These are phyloP conservation scores for Fusarium compactum DNA, from an alignment of 2,329 filamentous ascomycete species.

Conservation along the genomic window DNA sequence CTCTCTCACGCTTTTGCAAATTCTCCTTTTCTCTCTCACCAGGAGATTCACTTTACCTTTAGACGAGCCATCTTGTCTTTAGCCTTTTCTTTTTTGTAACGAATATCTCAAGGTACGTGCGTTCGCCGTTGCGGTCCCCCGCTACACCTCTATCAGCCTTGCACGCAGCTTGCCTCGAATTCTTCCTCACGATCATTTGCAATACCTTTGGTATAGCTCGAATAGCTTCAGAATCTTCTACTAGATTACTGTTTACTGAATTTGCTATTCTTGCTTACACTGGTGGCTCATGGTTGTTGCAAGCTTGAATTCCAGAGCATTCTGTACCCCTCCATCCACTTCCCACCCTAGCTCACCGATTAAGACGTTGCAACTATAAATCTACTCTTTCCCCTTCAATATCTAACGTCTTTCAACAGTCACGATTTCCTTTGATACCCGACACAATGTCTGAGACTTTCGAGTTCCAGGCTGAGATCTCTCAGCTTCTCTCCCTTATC, in stretches of 20 bases:
- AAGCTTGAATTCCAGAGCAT: slow-evolving; percentile 29
- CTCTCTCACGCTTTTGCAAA: slow-evolving; percentile 33
- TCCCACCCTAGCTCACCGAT: slow-evolving; percentile 20
- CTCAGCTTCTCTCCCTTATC: slow-evolving; percentile 99
- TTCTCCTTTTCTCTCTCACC: slow-evolving; percentile 35
- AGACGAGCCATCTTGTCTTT: slow-evolving; percentile 44
- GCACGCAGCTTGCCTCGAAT: slow-evolving; percentile 3
- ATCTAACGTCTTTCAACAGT: slow-evolving; percentile 42
- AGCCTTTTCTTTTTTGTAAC: slow-evolving; percentile 44
- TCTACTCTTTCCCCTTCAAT: neutral
- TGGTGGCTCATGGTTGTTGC: neutral
- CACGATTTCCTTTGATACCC: slow-evolving; percentile 56
- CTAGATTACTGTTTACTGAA: neutral
- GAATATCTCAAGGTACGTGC: slow-evolving; percentile 46
- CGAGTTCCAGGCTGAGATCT: slow-evolving; percentile 99
- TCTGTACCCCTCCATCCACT: slow-evolving; percentile 39
- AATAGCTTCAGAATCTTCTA: slow-evolving; percentile 2
- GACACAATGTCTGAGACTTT: slow-evolving; percentile 94
- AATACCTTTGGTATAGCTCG: neutral
- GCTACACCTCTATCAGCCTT: slow-evolving; percentile 23
- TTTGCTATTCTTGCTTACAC: slow-evolving; percentile 1
- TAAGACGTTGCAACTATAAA: slow-evolving; percentile 6
- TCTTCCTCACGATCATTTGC: neutral
- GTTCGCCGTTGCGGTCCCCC: neutral
- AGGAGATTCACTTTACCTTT: slow-evolving; percentile 40